Base-by-base conservation (phyloP, 2,329 filamentous ascomycete genomes). In the Leptographium wingfieldii region DNA sequence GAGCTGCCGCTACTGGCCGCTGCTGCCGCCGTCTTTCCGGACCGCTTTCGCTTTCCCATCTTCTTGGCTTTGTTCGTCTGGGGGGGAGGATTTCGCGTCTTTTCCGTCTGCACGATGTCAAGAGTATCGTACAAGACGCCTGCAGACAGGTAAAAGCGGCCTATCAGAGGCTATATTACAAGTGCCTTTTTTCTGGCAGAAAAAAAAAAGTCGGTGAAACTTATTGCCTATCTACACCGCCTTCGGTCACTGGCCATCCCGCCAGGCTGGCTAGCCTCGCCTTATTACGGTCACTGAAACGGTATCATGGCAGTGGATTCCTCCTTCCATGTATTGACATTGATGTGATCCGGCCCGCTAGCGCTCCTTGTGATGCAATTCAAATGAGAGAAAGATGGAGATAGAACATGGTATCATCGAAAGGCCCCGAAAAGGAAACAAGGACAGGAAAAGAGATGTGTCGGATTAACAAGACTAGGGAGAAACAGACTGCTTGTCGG, bases 1-100 rank as follows among this genome's bases (percentile, higher is more conserved):
- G 55, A 33, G 55, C 16, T 11, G 49, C 25, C 49, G 14, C 58
- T 55, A 22, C 35, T 33, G 12, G 38, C 40, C 52, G 22, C n/a
- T 10, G 46, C 57, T 3, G 57, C 55, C 25, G 48, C 25, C 1
- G 54, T 3, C 55, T 61, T 61, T 33, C 57, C 57, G 1, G 60
- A 62, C 14, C 63, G 59, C 62, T 65, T 65, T 38, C 63, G 58
- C 46, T 65, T 65, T 40, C 14, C 61, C 63, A 65, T 65, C 35
- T 10, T 33, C 3, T 33, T 22, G 46, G 43, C 4, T 19, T 10
- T 22, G 3, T 46, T 46, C 19, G 7, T 16, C 19, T 46, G 16
- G 4, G 11, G 14, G 11, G 40, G 19, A 6, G 5, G 40, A 3
- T 1, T 29, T 56, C 27, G 12, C 29, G 12, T 53, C 16, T 54